Evolutionary conservation across 164 flowering plant genomes (phyloP), one percentile per base, ranked within the genome.

Genomic region (Saururus chinensis): DNA sequence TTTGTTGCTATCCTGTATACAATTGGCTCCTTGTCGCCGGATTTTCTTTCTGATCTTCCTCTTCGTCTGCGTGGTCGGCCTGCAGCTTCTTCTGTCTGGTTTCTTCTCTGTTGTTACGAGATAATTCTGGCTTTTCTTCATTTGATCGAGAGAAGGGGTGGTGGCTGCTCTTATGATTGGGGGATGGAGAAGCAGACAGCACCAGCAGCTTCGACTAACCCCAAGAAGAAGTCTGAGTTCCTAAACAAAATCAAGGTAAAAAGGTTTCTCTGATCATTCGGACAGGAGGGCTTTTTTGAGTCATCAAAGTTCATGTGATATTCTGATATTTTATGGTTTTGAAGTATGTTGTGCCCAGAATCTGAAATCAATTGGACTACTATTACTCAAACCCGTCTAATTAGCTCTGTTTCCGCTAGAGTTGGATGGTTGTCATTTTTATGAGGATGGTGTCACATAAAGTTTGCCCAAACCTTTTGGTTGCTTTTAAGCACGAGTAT

Each of bases 201-300:
- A 19, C 61, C 64, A 12, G 17, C 70, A 19, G 20, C 35, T 54
- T 66, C 70, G 14, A 21, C 65, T 25, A 56, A 40, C 63, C 42
- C 60, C 56, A 53, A 53, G 53, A 71, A 23, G 64, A 71, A 41
- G 48, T 59, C 58, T 25, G 65, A 64, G 40, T 68, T 71, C 59
- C 24, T 67, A 23, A 67, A 21, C 62, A 67, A 49, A 67, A 71
- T 71, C 65, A 71, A 67, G 74, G 71, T 67, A 65, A 20, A 16
- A 0, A 41, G 22, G 45, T 20, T 57, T 60, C 20, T 53, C 10
- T 6, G 20, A 16, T 21, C 35, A 4, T 53, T 41, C 42, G 52
- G 7, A 37, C 14, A 0, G 17, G 4, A 8, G 2, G 14, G 16
- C 10, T 59, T 45, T 45, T 45, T 2, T 12, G 49, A 30, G 37